A percentile compares a stretch with the other conserved stretches of the same genome.
Conservation (phyloP, 768 basidiomycete species). For the Infundibulicybe gibba region DNA sequence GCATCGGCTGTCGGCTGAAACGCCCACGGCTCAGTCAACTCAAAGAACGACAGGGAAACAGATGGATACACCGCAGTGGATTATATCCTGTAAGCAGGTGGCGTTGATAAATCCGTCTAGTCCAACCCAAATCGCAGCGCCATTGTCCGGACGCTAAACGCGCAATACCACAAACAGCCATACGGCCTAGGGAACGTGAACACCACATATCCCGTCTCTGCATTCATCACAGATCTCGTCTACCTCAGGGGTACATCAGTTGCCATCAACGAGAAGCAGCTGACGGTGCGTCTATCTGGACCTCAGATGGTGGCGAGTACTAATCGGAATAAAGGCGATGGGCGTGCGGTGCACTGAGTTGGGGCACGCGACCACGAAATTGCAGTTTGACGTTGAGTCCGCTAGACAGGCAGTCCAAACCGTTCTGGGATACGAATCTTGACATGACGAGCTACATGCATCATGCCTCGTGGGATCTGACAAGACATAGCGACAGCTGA, state of each 20-base stretch:
- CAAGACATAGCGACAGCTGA: neutral
- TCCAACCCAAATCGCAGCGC: constrained; percentile 36
- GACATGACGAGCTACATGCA: neutral
- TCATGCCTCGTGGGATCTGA: constrained; percentile 7
- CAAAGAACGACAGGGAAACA: constrained; percentile 87
- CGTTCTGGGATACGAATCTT: too few species aligned
- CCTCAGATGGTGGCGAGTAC: neutral
- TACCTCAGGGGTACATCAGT: constrained; percentile 66
- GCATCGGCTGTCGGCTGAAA: neutral
- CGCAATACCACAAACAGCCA: constrained; percentile 45
- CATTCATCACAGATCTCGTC: constrained; percentile 84
- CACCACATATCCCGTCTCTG: constrained; percentile 69
- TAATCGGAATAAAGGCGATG: neutral
- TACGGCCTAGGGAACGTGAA: constrained; percentile 58
- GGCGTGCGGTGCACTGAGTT: constrained; percentile 34
- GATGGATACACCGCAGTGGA: constrained; percentile 79
- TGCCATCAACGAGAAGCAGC: constrained; percentile 51
- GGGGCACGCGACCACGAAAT: constrained; percentile 22
- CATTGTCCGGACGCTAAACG: constrained; percentile 68
- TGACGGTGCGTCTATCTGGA: constrained; percentile 49
- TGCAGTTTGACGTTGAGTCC: constrained; percentile 39
- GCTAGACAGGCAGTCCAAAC: constrained; percentile 39
- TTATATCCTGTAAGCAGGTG: constrained; percentile 62
- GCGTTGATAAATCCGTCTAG: neutral
- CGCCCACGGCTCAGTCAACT: constrained; percentile 59